phyloP scores from a whole-genome alignment of 1,284 basidiomycete genomes.

The Sparassis latifolia region DNA sequence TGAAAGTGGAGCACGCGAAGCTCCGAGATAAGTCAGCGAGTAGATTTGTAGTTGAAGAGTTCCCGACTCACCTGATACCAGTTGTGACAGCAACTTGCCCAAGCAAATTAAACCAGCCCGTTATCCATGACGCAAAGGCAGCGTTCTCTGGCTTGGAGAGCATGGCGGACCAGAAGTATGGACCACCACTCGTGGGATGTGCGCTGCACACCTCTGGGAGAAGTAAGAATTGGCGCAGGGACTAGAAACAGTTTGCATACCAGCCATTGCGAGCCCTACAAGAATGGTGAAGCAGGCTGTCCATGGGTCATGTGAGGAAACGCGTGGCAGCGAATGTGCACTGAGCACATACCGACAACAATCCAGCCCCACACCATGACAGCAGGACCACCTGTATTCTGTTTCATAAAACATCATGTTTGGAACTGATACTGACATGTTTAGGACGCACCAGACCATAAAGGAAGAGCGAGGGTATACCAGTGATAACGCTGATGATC shows the following conservation, averaged over 20 bases:
- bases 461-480: constrained; percentile 58
- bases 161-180: constrained; percentile 75
- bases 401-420: neutral
- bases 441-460: constrained; percentile 51
- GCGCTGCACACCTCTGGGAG: constrained; percentile 59
- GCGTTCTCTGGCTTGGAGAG: constrained; percentile 49
- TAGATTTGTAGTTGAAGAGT: too few species aligned
- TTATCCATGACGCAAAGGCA: constrained; percentile 63
- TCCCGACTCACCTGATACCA: constrained; percentile 47
- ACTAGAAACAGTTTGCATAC: constrained; percentile 24
- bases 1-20: constrained; percentile 64
- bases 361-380: constrained; percentile 76
- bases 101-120: constrained; percentile 71
- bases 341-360: constrained; percentile 35
- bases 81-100: constrained; percentile 75
- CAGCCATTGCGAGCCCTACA: constrained; percentile 66
- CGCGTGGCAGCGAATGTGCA: neutral
- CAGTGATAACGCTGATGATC: constrained; percentile 69
- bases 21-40: constrained; percentile 24
- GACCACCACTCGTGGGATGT: constrained; percentile 69
- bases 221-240: neutral
- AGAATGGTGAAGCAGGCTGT: constrained; percentile 57
- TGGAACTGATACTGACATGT: too few species aligned
- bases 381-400: constrained; percentile 68
- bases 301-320: neutral